A percentile compares a stretch with the other conserved stretches of the same genome.
These are phyloP conservation scores for Yarrowia porcina DNA, from an alignment of 805 yeast genomes.

Conservation along the genomic window DNA sequence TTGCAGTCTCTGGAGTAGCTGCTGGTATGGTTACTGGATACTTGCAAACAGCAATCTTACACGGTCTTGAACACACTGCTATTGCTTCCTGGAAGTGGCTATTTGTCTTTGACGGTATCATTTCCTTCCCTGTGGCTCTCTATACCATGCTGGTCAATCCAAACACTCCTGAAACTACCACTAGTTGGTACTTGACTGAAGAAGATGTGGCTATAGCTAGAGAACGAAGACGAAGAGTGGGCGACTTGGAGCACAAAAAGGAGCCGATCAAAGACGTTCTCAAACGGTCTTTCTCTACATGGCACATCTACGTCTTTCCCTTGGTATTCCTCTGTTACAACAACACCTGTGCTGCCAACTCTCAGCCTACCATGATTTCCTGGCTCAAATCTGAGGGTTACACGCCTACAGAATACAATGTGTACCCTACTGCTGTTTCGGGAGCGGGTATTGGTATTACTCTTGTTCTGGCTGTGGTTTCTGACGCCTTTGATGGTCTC, in stretches of 20 bases:
- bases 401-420: conserved; percentile 7
- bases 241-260: conserved; percentile 3
- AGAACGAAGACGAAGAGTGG: background rate
- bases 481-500: conserved; percentile 8
- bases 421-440: conserved; percentile 1
- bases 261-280: background rate
- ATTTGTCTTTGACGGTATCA: conserved; percentile 13
- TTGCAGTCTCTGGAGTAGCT: conserved; percentile 4
- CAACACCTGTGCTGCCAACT: conserved; percentile 2
- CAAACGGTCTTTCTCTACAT: background rate
- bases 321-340: conserved; percentile 6
- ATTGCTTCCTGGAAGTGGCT: conserved; percentile 18
- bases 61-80: background rate
- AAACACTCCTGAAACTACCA: conserved; percentile 2
- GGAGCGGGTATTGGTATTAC: conserved; percentile 7
- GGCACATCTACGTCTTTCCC: conserved; percentile 19
- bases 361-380: conserved; percentile 14
- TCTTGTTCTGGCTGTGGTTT: background rate
- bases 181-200: background rate
- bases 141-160: conserved; percentile 13
- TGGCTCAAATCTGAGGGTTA: conserved; percentile 6
- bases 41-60: background rate
- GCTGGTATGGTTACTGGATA: conserved; percentile 1
- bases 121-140: conserved; percentile 8
- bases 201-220: background rate